phyloP scores from a whole-genome alignment of 208 protist genomes.

The Polymyxa betae region DNA sequence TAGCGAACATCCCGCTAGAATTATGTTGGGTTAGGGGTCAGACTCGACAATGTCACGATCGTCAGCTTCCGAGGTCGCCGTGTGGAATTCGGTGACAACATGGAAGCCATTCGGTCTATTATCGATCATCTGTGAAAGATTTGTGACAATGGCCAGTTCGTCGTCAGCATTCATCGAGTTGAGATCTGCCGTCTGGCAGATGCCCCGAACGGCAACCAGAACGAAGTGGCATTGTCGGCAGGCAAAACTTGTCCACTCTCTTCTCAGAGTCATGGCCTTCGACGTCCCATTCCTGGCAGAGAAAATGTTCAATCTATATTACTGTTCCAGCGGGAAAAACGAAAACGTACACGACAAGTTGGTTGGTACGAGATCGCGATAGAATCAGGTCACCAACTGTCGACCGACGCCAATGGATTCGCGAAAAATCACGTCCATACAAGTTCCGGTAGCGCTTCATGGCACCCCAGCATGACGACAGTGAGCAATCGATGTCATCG shows the following conservation, averaged over 20 bases:
- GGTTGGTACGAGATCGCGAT: background rate
- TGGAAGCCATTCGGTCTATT: background rate
- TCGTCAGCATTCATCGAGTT: background rate
- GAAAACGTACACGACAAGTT: background rate
- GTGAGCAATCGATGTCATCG: slow-evolving; percentile 19
- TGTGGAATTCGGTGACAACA: background rate
- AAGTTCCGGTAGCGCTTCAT: background rate
- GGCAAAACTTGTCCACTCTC: background rate
- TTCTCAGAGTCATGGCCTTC: background rate
- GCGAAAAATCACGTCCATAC: background rate
- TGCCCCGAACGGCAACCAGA: background rate
- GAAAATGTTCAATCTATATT: background rate
- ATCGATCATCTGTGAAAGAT: background rate
- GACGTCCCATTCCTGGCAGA: background rate
- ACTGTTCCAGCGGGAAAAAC: background rate
- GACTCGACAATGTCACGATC: background rate
- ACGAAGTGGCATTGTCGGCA: slow-evolving; percentile 1
- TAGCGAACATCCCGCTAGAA: too few species aligned
- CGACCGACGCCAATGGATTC: background rate
- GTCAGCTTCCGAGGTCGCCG: background rate
- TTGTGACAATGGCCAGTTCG: slow-evolving; percentile 20
- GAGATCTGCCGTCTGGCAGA: background rate
- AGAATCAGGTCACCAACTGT: background rate
- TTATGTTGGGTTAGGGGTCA: background rate
- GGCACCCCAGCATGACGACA: background rate